Evolutionary conservation across 257 asterid genomes (phyloP), one percentile per base, ranked within the genome.

Genomic region (Scutellaria baicalensis): DNA sequence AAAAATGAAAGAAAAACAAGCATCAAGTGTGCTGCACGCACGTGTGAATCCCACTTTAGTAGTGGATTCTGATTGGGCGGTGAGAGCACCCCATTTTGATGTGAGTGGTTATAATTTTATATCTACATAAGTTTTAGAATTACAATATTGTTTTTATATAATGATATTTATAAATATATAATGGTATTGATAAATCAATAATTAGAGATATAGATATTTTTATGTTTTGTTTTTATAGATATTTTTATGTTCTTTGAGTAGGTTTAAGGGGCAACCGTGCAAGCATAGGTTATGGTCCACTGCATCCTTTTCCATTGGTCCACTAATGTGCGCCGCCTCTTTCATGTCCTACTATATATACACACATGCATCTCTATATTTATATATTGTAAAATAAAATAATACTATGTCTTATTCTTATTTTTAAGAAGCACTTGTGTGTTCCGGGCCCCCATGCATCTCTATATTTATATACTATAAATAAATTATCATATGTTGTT

Each of bases 241-340:
- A n/a, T n/a, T n/a, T n/a, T n/a, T n/a, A 50, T 72, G 72, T 20
- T 69, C 67, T 80, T 80, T 76, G 23, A 43, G 18, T n/a, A 9
- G 73, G 59, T 58, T 56, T 39, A 73, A 75, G 65, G 81, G 79
- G 36, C 68, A 67, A 59, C 39, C 65, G 39, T 52, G 45, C 23
- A 11, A 50, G 35, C 20, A 66, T 21, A n/a, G 69, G 17, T 11
- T 7, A 16, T 8, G 68, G 48, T 9, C 48, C 60, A 44, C 38
- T 6, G 31, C 35, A 51, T 49, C 66, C 8, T 16, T 11, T 13
- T 5, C 31, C 10, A 6, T 60, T 75, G 73, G 49, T 17, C 43
- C 21, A 4, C 42, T 27, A 27, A 27, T 27, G 33, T 27, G 2
- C 33, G 40, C 39, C 52, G 8, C 8, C 21, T 8, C 21, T 44